Evolutionary conservation across 345 rosid species (phyloP), one percentile per base, ranked within the genome.

Genomic region (Boechera retrofracta): DNA sequence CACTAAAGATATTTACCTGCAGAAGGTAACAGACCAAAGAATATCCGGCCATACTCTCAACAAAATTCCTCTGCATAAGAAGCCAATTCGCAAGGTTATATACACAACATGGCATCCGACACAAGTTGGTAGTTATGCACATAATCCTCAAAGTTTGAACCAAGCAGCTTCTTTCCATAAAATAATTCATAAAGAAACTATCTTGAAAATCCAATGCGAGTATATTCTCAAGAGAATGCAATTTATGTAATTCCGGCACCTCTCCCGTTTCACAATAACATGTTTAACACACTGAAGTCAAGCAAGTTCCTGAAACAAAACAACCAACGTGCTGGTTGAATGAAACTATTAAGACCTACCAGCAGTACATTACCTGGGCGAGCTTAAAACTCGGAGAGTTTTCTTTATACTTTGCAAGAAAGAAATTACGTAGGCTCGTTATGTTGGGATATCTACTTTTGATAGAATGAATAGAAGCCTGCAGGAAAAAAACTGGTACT

Each of bases 1-100:
- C 44, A 33, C 66, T 62, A 41, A 21, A 21, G 65, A 59, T 9
- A 64, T 60, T 67, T 72, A 93, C 99, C 97, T 93, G 98, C 56
- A 96, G 89, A 67, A 96, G 93, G 84, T 96, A 96, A 88, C 98
- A 96, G 71, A 96, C 98, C 54, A 96, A 85, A 52, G 98, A 96
- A 87, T 93, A 96, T 78, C 99, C 99, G 54, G 97, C 99, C 99
- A 96, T 91, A 85, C 99, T 93, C 83, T 93, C 99, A 41, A 96
- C 98, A 82, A 93, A 96, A 83, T 91, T 96, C 83, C 99, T 93
- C 99, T 96, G 93, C 78, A 83, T 71, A 58, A 71, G 56, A 73
- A 77, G 42, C 74, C 70, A 67, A 41, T 31, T 53, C 6, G 8
- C 5, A 64, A 64, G 21, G 54, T 71, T 58, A 64, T 16, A 72